Conservation (phyloP, 129 eudicot genomes). For the carrot (Daucus carota) region DH1_v3.0 NC_030381.2:26862001-26862500, state of each 20-base stretch:
- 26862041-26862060: no score
- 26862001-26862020: no score
- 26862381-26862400: constrained; percentile 11
- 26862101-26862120: no score
- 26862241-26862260: constrained; percentile 19
- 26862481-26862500: constrained; percentile 25
- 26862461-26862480: constrained; percentile 86
- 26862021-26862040: no score
- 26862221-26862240: constrained; percentile 13
- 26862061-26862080: no score
- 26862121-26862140: no score
- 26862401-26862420: constrained; percentile 27
- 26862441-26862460: constrained; percentile 29
- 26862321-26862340: constrained; percentile 69
- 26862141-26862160: background rate
- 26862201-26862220: constrained; percentile 19
- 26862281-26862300: constrained; percentile 19
- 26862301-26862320: constrained; percentile 61
- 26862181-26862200: constrained; percentile 12
- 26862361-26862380: constrained; percentile 10
- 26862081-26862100: no score
- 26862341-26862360: constrained; percentile 20
- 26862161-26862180: background rate
- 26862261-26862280: background rate
- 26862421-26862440: constrained; percentile 69